phyloP scores from a whole-genome alignment of 441 rosid species.

The Pelargonium citronellum region DNA sequence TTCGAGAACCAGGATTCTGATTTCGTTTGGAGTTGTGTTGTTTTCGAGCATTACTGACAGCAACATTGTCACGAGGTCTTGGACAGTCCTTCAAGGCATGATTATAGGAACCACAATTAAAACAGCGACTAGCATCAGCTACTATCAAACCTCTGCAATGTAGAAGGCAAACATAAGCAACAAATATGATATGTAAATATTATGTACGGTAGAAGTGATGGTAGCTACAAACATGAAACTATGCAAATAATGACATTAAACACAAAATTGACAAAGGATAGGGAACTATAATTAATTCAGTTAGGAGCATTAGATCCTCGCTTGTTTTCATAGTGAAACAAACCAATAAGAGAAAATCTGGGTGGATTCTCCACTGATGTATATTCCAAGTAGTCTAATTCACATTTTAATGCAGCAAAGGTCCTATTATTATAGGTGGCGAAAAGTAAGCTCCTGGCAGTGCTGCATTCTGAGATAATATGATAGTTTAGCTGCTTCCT shows the following conservation, averaged over 20 bases:
- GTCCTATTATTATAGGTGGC: neutral
- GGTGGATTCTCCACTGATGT: neutral
- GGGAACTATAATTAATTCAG: neutral
- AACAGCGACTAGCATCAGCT: conserved; percentile 80
- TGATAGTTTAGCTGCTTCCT: too few relatives aligned
- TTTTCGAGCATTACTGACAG: conserved; percentile 78
- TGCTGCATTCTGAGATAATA: too few relatives aligned
- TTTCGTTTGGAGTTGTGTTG: conserved; percentile 62
- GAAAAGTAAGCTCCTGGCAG: too few relatives aligned
- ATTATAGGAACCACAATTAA: conserved; percentile 86
- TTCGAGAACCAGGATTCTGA: conserved; percentile 51
- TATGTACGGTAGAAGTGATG: neutral
- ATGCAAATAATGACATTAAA: neutral
- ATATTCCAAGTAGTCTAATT: neutral
- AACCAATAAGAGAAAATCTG: neutral
- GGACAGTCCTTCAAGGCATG: conserved; percentile 87
- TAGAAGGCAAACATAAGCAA: conserved; percentile 16
- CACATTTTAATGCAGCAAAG: neutral
- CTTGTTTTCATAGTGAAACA: neutral
- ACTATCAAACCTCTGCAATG: conserved; percentile 60
- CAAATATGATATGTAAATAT: conserved; percentile 3
- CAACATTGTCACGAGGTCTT: conserved; percentile 75
- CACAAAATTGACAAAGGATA: neutral
- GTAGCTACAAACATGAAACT: neutral
- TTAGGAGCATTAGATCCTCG: neutral